These are phyloP conservation scores for Onygenales sp. DNA, from an alignment of 2,329 filamentous ascomycete genomes.

Conservation along the genomic window DNA sequence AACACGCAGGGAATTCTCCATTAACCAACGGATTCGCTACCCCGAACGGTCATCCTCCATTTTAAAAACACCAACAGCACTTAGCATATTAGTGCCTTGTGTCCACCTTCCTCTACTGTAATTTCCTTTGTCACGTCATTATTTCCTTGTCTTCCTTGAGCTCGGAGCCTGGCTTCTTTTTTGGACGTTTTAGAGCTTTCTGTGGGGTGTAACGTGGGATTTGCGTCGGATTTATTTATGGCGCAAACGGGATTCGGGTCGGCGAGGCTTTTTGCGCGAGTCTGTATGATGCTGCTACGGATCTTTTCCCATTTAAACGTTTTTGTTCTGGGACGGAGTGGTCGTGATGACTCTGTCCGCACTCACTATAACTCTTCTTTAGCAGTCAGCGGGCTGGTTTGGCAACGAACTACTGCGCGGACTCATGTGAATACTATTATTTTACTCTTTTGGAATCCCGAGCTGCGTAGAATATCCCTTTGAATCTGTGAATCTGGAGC, in stretches of 20 bases:
- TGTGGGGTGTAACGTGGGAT: neutral
- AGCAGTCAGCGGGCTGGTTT: neutral
- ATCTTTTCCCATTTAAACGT: neutral
- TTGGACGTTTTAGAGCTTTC: constrained; percentile 3
- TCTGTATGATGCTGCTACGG: neutral
- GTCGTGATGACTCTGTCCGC: neutral
- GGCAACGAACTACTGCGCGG: neutral
- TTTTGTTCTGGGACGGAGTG: neutral
- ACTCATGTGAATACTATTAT: neutral
- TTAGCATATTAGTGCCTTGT: no score
- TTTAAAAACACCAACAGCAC: neutral
- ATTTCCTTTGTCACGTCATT: constrained; percentile 1
- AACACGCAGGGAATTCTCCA: constrained; percentile 12
- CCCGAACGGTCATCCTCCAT: neutral
- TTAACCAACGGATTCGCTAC: constrained; percentile 18
- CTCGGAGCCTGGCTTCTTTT: constrained; percentile 1
- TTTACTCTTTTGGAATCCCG: neutral
- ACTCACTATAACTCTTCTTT: neutral
- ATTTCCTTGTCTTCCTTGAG: neutral
- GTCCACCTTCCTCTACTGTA: neutral
- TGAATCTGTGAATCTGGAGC: no score
- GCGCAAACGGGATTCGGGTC: constrained; percentile 3
- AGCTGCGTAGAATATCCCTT: no score
- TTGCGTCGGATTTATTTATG: neutral
- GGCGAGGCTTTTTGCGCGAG: neutral